Evolutionary conservation across 148 eudicot species (phyloP).

Genomic region (Gaultheria prostrata): DNA sequence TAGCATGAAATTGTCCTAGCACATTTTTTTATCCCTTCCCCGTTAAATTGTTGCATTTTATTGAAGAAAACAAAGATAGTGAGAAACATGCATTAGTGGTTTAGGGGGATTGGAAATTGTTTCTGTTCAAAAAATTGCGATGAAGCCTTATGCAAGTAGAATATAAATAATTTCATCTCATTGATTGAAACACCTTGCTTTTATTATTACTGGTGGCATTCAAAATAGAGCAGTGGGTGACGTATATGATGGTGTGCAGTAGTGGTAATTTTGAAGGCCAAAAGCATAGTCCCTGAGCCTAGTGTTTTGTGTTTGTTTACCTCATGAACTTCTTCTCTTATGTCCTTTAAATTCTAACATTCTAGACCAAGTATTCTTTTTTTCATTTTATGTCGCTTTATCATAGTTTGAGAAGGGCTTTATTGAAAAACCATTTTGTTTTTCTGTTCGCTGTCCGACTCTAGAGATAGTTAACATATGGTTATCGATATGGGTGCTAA

Average conservation of each 20-base stretch:
- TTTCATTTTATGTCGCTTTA: no score
- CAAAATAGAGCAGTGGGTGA: background rate
- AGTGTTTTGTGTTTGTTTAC: background rate
- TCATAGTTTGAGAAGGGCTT: no score
- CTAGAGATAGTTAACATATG: no score
- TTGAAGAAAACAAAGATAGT: background rate
- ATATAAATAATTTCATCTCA: background rate
- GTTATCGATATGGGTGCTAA: no score
- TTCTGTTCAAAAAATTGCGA: background rate
- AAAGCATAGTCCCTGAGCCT: background rate
- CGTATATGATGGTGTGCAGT: background rate
- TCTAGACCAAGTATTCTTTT: no score
- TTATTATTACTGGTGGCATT: background rate
- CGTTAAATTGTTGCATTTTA: background rate
- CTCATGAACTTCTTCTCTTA: background rate
- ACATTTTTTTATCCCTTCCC: background rate
- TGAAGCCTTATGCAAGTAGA: background rate
- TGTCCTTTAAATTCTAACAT: no score
- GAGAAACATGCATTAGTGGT: background rate
- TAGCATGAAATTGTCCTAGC: no score
- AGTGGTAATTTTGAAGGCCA: background rate
- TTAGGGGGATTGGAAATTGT: background rate
- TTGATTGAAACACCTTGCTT: background rate
- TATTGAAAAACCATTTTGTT: background rate
- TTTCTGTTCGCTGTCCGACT: no score